A percentile compares a stretch with the other conserved stretches of the same genome.
These are phyloP conservation scores for Amphirosellinia nigrospora DNA, from an alignment of 495 filamentous ascomycete species.

Conservation along the genomic window DNA sequence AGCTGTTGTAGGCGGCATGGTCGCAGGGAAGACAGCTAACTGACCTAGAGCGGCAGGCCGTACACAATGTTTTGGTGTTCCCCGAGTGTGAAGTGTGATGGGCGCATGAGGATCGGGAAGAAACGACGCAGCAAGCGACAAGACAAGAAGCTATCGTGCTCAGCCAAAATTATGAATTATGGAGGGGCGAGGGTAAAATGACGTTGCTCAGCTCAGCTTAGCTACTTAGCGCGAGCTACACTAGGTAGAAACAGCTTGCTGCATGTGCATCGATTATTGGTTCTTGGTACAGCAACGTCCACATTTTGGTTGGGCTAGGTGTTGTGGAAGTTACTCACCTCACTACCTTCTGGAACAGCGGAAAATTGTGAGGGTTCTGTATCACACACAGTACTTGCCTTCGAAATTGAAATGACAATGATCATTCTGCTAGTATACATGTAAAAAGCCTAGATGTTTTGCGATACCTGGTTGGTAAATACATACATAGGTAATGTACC, in stretches of 20 bases:
- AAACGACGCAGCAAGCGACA: background rate
- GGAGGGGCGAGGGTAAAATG: background rate
- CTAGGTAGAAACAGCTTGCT: background rate
- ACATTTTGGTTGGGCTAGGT: background rate
- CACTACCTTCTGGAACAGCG: background rate
- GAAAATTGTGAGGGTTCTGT: too few relatives aligned
- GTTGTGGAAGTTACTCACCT: background rate
- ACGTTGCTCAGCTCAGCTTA: conserved; percentile 15
- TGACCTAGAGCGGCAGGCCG: background rate
- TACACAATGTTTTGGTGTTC: background rate
- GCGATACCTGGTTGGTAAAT: too few relatives aligned
- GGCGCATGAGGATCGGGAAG: background rate
- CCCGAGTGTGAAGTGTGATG: too few relatives aligned
- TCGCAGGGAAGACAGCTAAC: conserved; percentile 18
- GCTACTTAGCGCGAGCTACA: too few relatives aligned
- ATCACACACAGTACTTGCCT: background rate
- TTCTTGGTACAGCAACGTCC: background rate
- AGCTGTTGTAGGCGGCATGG: conserved; percentile 43
- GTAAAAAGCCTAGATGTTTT: too few relatives aligned
- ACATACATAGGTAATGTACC: background rate
- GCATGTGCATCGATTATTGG: conserved; percentile 8
- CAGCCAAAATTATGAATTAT: background rate
- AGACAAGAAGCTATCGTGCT: background rate
- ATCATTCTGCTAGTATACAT: too few relatives aligned
- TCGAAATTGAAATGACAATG: too few relatives aligned